Conservation (phyloP, 2,329 filamentous ascomycete species). For the Moelleriella libera region DNA sequence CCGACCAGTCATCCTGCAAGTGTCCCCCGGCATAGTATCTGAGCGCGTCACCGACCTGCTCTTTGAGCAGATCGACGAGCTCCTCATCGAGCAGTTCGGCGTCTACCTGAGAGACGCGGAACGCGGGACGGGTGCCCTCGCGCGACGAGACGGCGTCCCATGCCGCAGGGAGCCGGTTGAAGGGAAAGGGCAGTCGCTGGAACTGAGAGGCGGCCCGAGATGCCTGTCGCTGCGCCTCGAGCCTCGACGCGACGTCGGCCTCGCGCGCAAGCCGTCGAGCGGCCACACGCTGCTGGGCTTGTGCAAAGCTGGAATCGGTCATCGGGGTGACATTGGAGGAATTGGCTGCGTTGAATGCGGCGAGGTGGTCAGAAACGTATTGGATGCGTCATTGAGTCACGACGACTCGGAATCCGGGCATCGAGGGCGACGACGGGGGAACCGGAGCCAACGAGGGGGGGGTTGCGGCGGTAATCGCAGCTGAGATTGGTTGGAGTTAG, state of each 20-base stretch:
- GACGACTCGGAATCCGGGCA: no score
- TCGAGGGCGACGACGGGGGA: no score
- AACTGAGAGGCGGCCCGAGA: conserved; percentile 37
- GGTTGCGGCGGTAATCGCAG: no score
- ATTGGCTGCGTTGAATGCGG: background rate
- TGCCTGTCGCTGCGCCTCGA: conserved; percentile 33
- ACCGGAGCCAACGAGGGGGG: no score
- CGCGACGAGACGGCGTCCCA: conserved; percentile 63
- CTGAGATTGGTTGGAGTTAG: no score
- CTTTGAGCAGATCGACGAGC: conserved; percentile 69
- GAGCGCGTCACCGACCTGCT: conserved; percentile 74
- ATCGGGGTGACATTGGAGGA: conserved; percentile 21
- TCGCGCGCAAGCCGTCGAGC: conserved; percentile 69
- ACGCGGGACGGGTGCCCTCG: conserved; percentile 70
- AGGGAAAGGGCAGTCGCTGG: conserved; percentile 45
- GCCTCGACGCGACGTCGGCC: conserved; percentile 43
- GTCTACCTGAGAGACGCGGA: conserved; percentile 91
- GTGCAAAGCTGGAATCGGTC: conserved; percentile 58
- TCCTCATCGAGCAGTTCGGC: conserved; percentile 92
- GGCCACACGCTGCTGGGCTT: conserved; percentile 76
- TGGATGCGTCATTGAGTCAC: background rate
- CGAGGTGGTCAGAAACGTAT: background rate
- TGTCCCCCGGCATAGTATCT: conserved; percentile 69
- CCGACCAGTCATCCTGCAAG: conserved; percentile 71
- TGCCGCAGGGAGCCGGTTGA: conserved; percentile 41